Base-by-base conservation (phyloP, 345 rosid genomes). In the Syzygium aqueum region DNA sequence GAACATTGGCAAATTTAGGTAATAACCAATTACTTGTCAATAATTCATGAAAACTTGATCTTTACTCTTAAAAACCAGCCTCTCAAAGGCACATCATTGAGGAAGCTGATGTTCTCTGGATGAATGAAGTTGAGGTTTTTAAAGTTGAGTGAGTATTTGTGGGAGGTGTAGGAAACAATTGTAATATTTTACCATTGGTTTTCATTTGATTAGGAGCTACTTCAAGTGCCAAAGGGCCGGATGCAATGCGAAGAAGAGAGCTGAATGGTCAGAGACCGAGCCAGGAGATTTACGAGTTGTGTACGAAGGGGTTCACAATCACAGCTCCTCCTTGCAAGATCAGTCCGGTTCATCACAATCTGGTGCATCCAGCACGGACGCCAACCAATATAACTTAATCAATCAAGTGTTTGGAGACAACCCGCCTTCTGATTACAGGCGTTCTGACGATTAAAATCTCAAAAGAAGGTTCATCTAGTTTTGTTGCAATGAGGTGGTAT, bases 1-100 rank as follows among this genome's bases (percentile, higher is more conserved):
- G 84, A 90, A 43, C 46, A 92, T 90, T 56, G 87, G 88, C 53
- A 92, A 91, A 53, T 85, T 73, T 88, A 91, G 94, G 94, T 91
- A 87, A 53, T 28, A 17, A 53, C 30, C 49, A 25, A 7, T 65
- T 52, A 33, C n/a, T 5, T 33, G 25, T 30, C 61, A 21, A 28
- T 33, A 30, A 57, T 84, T 53, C 63, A 28, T 19, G 50, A 15
- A 11, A 25, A 8, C 51, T 56, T 85, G 37, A 49, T 11, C 11
- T 37, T 54, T 21, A 53, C 51, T 85, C 40, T 17, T 80, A 15
- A 77, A 21, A 56, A 30, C 49, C 57, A 21, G 50, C 63, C 49
- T 37, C 43, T 21, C 30, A 12, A 8, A 25, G 61, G 37, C 53
- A 30, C n/a, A 77, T n/a, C 77, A 28, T 73, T 40, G 19, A 37